Evolutionary conservation across 2,329 filamentous ascomycete genomes (phyloP).

Genomic region (Thielaviopsis punctulata): DNA sequence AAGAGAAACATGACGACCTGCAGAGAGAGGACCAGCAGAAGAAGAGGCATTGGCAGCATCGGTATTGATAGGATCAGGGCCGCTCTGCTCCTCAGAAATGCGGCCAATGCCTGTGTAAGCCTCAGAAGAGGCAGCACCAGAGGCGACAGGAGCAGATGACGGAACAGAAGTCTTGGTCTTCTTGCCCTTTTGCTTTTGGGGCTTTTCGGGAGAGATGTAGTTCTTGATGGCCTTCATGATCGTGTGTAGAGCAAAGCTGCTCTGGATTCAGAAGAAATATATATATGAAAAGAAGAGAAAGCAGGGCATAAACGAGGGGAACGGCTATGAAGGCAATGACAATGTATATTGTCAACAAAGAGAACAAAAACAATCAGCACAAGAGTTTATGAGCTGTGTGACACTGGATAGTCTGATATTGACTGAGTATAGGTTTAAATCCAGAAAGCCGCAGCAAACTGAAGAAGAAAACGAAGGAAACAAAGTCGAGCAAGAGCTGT

Average conservation of each 20-base stretch:
- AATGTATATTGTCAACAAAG: background rate
- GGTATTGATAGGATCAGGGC: background rate
- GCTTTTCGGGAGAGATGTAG: conserved; percentile 8
- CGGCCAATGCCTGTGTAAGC: too few relatives aligned
- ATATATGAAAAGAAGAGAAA: background rate
- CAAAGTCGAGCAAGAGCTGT: too few relatives aligned
- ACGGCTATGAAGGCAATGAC: background rate
- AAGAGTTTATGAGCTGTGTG: background rate
- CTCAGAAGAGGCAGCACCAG: background rate
- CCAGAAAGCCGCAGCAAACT: background rate
- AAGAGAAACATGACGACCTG: background rate
- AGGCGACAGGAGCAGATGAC: background rate
- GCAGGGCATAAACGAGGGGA: background rate
- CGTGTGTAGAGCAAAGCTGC: background rate
- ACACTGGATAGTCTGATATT: background rate
- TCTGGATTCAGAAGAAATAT: background rate
- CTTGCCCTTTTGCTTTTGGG: conserved; percentile 2
- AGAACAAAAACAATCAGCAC: background rate
- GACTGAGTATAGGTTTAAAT: background rate
- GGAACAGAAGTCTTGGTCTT: background rate
- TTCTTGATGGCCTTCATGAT: conserved; percentile 7
- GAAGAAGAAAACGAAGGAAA: background rate
- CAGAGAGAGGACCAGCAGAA: background rate
- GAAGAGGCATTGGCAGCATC: too few relatives aligned
- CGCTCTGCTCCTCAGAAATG: background rate